Conservation (phyloP, 73 alveolate species). For the Symbiodinium natans region DNA sequence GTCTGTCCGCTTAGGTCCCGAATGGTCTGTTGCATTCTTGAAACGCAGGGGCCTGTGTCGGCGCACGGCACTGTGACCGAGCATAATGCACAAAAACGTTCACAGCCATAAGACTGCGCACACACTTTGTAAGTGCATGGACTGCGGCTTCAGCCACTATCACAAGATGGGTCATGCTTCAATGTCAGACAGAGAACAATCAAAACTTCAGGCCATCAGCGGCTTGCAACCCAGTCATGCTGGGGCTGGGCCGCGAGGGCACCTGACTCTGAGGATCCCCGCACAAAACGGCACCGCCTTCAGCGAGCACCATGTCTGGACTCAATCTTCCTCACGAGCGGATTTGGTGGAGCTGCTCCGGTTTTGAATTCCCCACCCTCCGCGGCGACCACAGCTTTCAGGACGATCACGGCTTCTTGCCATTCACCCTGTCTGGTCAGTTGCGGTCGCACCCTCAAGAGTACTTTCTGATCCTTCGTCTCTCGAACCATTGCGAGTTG, state of each 20-base stretch:
- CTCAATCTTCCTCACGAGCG: background rate
- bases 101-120: no score
- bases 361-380: constrained; percentile 20
- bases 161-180: no score
- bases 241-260: background rate
- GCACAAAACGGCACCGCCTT: background rate
- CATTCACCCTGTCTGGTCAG: background rate
- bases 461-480: constrained; percentile 3
- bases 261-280: background rate
- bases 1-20: no score
- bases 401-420: background rate
- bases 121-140: no score
- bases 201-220: background rate
- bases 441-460: background rate
- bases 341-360: constrained; percentile 22
- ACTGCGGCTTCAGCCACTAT: no score
- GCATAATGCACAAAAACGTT: no score
- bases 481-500: constrained; percentile 3
- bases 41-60: no score
- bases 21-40: no score
- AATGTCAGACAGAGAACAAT: background rate
- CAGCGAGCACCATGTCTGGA: background rate
- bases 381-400: background rate
- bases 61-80: no score
- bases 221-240: background rate